Percentiles rank a stretch among this genome's conserved stretches.
Evolutionary conservation across 2,329 filamentous ascomycete species (phyloP).

Genomic region (Fusarium oligoseptatum): DNA sequence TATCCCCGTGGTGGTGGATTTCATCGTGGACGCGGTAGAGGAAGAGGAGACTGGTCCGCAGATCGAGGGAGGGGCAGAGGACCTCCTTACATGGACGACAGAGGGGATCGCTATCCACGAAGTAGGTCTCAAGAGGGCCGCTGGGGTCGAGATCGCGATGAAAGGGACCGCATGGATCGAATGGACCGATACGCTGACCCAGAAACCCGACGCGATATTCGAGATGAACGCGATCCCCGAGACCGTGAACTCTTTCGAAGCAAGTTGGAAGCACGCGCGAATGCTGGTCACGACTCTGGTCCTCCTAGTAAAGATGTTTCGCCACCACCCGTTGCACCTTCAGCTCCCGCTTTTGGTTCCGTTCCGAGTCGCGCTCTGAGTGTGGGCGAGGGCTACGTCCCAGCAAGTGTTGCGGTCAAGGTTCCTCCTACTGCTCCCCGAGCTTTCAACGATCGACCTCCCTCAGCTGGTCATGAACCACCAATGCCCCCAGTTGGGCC

Average conservation of each 20-base stretch:
- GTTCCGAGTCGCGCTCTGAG: conserved; percentile 62
- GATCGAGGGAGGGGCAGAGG: conserved; percentile 68
- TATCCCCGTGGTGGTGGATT: conserved; percentile 70
- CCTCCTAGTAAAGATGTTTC: conserved; percentile 65
- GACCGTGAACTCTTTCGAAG: conserved; percentile 63
- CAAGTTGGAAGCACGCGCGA: conserved; percentile 64
- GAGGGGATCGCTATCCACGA: conserved; percentile 71
- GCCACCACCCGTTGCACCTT: conserved; percentile 69
- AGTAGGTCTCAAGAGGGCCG: conserved; percentile 76
- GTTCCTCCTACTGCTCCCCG: conserved; percentile 67
- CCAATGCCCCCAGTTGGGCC: conserved; percentile 56
- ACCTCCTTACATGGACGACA: conserved; percentile 70
- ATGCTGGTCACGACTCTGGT: conserved; percentile 62
- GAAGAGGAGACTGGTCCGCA: conserved; percentile 57
- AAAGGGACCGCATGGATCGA: conserved; percentile 63
- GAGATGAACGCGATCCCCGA: conserved; percentile 62
- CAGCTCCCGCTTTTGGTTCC: conserved; percentile 70
- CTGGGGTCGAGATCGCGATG: conserved; percentile 68
- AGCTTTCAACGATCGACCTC: conserved; percentile 64
- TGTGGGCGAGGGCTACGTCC: conserved; percentile 48
- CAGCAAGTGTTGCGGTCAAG: conserved; percentile 56
- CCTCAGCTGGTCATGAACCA: conserved; percentile 57
- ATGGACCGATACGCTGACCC: conserved; percentile 58
- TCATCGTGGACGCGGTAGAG: conserved; percentile 66
- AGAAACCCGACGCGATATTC: conserved; percentile 58